A percentile compares a stretch with the other conserved stretches of the same genome.
Conservation (phyloP, 1,139 yeast species). For the Pichia sp. region DNA sequence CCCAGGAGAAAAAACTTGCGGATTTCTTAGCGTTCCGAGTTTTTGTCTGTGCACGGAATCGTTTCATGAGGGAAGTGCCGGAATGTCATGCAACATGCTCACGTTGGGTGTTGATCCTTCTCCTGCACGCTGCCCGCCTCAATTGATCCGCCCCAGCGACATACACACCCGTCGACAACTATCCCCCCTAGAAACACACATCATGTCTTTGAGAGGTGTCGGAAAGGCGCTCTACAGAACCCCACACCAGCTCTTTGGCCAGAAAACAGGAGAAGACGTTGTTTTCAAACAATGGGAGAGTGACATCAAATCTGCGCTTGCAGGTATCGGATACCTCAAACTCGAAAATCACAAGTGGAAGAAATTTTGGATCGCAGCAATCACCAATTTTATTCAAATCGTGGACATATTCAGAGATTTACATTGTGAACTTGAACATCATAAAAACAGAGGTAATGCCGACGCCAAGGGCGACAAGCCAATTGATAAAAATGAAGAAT, state of each 20-base stretch:
- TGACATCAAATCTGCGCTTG: slow-evolving; percentile 42
- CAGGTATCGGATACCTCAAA: slow-evolving; percentile 43
- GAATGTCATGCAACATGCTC: no score
- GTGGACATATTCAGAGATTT: slow-evolving; percentile 38
- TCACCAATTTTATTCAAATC: slow-evolving; percentile 38
- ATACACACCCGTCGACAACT: no score
- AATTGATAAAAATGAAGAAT: slow-evolving; percentile 25
- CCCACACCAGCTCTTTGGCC: slow-evolving; percentile 34
- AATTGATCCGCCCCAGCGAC: no score
- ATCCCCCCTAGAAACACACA: not conserved
- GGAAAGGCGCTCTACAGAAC: slow-evolving; percentile 33
- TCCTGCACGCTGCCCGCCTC: no score
- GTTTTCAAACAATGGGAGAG: slow-evolving; percentile 42
- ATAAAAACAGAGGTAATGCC: not conserved
- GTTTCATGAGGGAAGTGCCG: no score
- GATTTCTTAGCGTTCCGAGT: no score
- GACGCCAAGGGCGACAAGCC: no score
- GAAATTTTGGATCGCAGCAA: slow-evolving; percentile 38
- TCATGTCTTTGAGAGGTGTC: slow-evolving; percentile 34
- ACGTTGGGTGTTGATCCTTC: no score
- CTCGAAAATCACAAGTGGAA: slow-evolving; percentile 39
- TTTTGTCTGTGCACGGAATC: no score
- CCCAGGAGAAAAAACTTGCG: no score
- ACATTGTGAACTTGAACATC: slow-evolving; percentile 29
- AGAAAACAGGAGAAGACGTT: slow-evolving; percentile 40